Evolutionary conservation across 1,284 basidiomycete species (phyloP), one percentile per base, ranked within the genome.

Genomic region (Ustilago tritici): DNA sequence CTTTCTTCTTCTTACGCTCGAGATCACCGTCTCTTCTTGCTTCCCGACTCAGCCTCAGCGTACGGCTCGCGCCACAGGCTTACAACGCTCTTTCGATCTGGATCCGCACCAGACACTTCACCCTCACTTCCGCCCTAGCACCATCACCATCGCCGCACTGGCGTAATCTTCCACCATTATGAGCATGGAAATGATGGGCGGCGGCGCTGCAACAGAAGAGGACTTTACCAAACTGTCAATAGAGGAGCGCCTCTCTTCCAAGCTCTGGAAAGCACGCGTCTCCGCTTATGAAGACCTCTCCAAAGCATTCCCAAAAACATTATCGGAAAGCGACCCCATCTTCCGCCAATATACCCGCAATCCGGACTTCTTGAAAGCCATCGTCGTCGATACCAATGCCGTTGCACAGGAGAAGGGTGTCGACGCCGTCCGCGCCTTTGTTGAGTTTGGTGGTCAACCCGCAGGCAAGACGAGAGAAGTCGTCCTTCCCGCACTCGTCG

Each of bases 401-500:
- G 96, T 98, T 36, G 95, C 97, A 12, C 97, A 99, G 87, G 97
- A 99, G 89, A 98, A 97, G 86, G 97, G 23, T 93, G 97, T 87
- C 92, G 93, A 82, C 88, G 96, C 47, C 90, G 93, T 77, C 89
- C 62, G 71, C 4, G 80, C 92, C 15, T 90, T 98, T 75, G 92
- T 98, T 76, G 93, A 94, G 87, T 94, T 92, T 83, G 94, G 95
- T 19, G 97, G 96, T 65, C 94, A 95, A 88, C 91, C 90, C 54
- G 92, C 93, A 6, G 84, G 79, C 47, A 73, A 70, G 87, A 93
- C 93, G 46, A 79, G 95, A 83, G 91, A 93, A 65, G 89, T 89
- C 6, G 92, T 99, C 15, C 89, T 97, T 1, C 94, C 95, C 34
- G 92, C 93, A 1, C 87, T 99, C 70, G 95, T 98, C 41, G 97